Conservation (phyloP, 345 rosid species). For the Capsella bursapastoris region DNA sequence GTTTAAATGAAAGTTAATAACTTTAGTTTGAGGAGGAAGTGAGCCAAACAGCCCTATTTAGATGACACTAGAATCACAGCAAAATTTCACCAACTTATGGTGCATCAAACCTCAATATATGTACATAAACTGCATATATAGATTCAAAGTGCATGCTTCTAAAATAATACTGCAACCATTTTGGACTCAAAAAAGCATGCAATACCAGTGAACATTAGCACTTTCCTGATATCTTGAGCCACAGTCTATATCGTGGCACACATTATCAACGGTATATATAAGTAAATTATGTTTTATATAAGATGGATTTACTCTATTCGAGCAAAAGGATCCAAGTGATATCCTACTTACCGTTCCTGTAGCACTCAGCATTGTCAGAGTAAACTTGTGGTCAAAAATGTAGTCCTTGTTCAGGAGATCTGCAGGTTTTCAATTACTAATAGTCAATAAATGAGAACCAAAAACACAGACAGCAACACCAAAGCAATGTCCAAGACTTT, state of each 20-base stretch:
- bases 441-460: background rate
- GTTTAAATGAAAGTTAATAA: background rate
- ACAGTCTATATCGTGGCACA: slow-evolving; percentile 5
- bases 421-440: slow-evolving; percentile 45
- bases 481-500: slow-evolving; percentile 7
- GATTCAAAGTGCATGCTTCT: slow-evolving; percentile 13
- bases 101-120: slow-evolving; percentile 10
- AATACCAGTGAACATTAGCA: background rate
- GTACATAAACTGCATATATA: background rate
- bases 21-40: background rate
- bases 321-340: slow-evolving; percentile 1
- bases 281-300: slow-evolving; percentile 1
- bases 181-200: background rate
- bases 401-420: slow-evolving; percentile 79
- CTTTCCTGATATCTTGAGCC: background rate
- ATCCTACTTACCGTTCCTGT: slow-evolving; percentile 64
- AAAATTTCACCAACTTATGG: background rate
- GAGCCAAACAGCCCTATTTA: background rate
- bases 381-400: slow-evolving; percentile 75
- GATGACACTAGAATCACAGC: slow-evolving; percentile 5
- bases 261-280: background rate
- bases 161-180: background rate
- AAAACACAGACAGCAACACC: slow-evolving; percentile 6
- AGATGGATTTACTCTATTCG: background rate
- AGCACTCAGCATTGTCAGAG: slow-evolving; percentile 57